Evolutionary conservation across 2,329 filamentous ascomycete genomes (phyloP).

Genomic region (Neoarthrinium moseri): DNA sequence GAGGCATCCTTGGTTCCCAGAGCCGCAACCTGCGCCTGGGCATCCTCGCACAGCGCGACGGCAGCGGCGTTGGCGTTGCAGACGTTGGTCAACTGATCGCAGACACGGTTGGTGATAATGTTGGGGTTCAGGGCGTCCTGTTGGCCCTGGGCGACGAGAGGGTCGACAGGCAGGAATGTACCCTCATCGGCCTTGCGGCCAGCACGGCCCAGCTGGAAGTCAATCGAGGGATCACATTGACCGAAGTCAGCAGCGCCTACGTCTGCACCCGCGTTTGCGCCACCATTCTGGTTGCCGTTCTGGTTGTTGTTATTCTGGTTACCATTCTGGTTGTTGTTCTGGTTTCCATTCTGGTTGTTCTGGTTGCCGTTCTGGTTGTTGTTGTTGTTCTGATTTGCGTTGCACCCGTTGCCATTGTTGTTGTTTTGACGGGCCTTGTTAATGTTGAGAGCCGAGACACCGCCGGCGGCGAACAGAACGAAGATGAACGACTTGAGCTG

Average conservation of each 20-base stretch:
- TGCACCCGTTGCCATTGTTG: too few species aligned
- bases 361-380: too few species aligned
- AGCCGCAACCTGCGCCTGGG: slow-evolving; percentile 48
- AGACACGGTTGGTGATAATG: slow-evolving; percentile 63
- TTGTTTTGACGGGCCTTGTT: slow-evolving; percentile 13
- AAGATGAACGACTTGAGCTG: slow-evolving; percentile 18
- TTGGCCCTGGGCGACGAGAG: slow-evolving; percentile 53
- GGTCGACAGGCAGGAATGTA: slow-evolving; percentile 59
- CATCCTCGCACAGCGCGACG: slow-evolving; percentile 43
- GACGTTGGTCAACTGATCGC: slow-evolving; percentile 59
- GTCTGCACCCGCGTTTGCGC: slow-evolving; percentile 7
- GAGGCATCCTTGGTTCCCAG: slow-evolving; percentile 46
- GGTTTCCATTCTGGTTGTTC: too few species aligned
- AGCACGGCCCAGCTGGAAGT: slow-evolving; percentile 54
- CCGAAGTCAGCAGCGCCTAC: slow-evolving; percentile 45
- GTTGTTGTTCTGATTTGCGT: too few species aligned
- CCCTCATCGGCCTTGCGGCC: slow-evolving; percentile 50
- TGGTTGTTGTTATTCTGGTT: too few species aligned
- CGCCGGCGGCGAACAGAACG: slow-evolving; percentile 16
- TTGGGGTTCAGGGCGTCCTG: slow-evolving; percentile 59
- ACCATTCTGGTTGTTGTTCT: too few species aligned
- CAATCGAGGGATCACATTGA: slow-evolving; percentile 47
- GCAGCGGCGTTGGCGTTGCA: slow-evolving; percentile 58
- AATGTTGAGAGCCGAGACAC: slow-evolving; percentile 11
- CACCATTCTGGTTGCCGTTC: slow-evolving; percentile 17